Percentiles rank a stretch among this genome's conserved stretches.
Evolutionary conservation across 352 stramenopile species (phyloP).

Genomic region (Globisporangium ultimum): DNA sequence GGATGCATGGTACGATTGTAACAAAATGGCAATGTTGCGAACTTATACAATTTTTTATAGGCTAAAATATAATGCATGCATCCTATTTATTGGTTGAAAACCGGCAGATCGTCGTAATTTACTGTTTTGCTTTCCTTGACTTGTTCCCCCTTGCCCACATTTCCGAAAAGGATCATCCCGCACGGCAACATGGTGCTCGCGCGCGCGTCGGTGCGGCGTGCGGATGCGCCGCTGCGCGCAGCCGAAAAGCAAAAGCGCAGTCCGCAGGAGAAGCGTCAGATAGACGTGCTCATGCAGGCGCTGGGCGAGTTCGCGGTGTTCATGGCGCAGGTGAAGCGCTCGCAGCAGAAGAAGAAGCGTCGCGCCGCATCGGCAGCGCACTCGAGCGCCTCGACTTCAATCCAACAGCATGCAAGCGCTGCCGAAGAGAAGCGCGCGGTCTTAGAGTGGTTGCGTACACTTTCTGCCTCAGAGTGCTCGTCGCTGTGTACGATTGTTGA

Average conservation of each 20-base stretch:
- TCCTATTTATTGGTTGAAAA: no score
- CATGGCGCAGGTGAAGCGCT: constrained; percentile 21
- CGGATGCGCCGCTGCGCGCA: not conserved
- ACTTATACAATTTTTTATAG: not conserved
- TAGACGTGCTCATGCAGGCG: constrained; percentile 33
- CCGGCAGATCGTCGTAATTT: not conserved
- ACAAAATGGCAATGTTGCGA: not conserved
- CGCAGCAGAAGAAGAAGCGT: constrained; percentile 17
- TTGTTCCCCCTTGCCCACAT: not conserved
- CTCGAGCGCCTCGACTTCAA: not conserved
- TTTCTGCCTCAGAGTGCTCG: constrained; percentile 40
- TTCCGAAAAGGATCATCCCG: no score
- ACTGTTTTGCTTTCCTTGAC: not conserved
- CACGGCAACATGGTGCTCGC: constrained; percentile 2
- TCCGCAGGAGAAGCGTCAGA: constrained; percentile 4
- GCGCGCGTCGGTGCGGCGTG: constrained; percentile 1
- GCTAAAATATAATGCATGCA: not conserved
- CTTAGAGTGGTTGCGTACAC: constrained; percentile 44
- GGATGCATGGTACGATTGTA: not conserved
- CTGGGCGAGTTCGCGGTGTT: constrained; percentile 61
- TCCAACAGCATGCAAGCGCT: not conserved
- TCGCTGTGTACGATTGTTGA: constrained; percentile 68
- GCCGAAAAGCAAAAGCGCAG: not conserved
- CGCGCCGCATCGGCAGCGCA: not conserved
- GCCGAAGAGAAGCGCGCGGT: constrained; percentile 30